Percentiles rank a stretch among this genome's conserved stretches.
Conservation (phyloP, 306 rosid genomes). For the Astragalus membranaceus region DNA sequence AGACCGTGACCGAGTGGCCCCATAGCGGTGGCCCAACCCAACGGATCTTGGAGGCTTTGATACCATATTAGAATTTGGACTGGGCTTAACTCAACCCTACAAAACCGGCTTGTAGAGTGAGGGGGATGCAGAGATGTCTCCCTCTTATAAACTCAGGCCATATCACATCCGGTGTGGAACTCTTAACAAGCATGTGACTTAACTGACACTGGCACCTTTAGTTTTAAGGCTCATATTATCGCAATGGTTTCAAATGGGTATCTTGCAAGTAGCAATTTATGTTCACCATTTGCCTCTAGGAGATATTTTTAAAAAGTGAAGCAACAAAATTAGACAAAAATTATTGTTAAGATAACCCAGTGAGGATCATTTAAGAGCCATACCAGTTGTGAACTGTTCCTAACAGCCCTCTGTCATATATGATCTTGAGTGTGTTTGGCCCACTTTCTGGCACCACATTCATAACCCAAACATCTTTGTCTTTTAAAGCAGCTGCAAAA, state of each 20-base stretch:
- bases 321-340: background rate
- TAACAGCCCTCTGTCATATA: slow-evolving; percentile 87
- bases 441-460: slow-evolving; percentile 84
- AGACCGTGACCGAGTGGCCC: too few species aligned
- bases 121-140: too few species aligned
- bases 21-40: too few species aligned
- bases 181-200: background rate
- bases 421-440: slow-evolving; percentile 81
- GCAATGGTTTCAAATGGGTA: background rate
- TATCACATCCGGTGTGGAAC: too few species aligned
- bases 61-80: too few species aligned
- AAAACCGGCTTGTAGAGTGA: too few species aligned
- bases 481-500: slow-evolving; percentile 84
- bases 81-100: too few species aligned
- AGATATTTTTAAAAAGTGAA: background rate
- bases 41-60: too few species aligned
- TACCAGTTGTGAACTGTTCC: slow-evolving; percentile 86
- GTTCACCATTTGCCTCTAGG: background rate
- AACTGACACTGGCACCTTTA: background rate
- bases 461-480: slow-evolving; percentile 92
- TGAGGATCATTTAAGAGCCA: slow-evolving; percentile 16
- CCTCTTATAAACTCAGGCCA: too few species aligned
- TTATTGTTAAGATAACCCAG: background rate
- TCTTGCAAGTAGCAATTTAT: slow-evolving; percentile 5
- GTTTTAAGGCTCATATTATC: background rate